phyloP scores from a whole-genome alignment of 2,329 filamentous ascomycete species.

The Monosporascus cannonballus region DNA sequence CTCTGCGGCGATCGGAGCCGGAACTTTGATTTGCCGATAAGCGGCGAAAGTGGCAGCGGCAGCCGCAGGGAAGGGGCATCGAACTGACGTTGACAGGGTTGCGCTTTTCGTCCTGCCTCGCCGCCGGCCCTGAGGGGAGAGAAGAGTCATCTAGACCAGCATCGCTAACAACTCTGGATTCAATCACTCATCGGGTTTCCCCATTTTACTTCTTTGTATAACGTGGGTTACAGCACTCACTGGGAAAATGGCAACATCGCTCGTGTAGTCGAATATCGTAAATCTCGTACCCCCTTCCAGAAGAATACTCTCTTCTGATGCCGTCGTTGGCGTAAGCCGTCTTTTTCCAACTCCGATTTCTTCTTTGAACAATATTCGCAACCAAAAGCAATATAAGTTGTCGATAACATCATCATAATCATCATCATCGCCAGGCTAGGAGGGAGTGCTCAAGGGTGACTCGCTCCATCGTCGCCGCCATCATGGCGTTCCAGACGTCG shows the following conservation, averaged over 20 bases:
- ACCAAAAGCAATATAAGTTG: not conserved
- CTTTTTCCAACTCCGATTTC: not conserved
- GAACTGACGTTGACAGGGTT: not conserved
- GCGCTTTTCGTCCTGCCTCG: too few relatives aligned
- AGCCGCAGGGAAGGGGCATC: not conserved
- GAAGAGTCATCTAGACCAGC: too few relatives aligned
- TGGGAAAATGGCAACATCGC: not conserved
- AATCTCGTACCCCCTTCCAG: not conserved
- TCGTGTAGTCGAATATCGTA: not conserved
- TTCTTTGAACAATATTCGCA: not conserved
- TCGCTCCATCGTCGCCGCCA: conserved; percentile 3
- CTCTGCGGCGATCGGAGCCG: not conserved
- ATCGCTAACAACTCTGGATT: too few relatives aligned
- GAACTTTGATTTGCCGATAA: not conserved
- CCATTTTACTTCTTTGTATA: not conserved
- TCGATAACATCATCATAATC: not conserved
- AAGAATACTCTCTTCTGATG: not conserved
- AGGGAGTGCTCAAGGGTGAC: not conserved
- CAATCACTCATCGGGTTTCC: too few relatives aligned
- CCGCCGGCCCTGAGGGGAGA: too few relatives aligned
- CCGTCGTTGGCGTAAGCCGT: not conserved
- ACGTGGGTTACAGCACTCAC: not conserved
- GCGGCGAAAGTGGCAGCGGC: not conserved
- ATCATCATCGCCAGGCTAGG: not conserved
- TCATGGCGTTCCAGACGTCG: conserved; percentile 25